Evolutionary conservation across 805 yeast genomes (phyloP).

Genomic region (Saturnispora ahearnii): DNA sequence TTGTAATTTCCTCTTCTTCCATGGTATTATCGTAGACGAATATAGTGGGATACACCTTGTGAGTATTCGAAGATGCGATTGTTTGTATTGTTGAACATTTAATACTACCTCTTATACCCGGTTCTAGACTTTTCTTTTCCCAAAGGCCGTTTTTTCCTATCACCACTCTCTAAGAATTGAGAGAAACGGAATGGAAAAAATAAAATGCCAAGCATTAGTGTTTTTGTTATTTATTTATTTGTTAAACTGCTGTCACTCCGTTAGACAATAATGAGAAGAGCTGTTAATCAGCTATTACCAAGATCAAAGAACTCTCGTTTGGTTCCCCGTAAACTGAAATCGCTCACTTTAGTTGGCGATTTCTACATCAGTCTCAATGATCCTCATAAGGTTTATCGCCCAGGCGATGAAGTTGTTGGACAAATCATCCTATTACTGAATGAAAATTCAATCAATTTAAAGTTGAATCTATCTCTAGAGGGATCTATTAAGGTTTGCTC

Average conservation of each 20-base stretch:
- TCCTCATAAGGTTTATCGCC: constrained; percentile 70
- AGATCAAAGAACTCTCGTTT: constrained; percentile 14
- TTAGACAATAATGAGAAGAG: constrained; percentile 35
- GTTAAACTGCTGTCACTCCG: not conserved
- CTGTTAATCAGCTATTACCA: constrained; percentile 40
- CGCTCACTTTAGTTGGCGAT: constrained; percentile 36
- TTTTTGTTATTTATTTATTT: not conserved
- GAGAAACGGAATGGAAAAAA: not conserved
- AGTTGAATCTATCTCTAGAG: constrained; percentile 42
- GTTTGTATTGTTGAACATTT: not conserved
- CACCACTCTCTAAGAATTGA: not conserved
- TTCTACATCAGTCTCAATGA: constrained; percentile 63
- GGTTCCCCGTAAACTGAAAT: constrained; percentile 15
- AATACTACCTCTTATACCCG: not conserved
- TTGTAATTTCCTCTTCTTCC: too few species aligned
- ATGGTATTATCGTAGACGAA: too few species aligned
- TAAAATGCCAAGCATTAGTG: constrained; percentile 5
- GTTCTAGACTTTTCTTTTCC: not conserved
- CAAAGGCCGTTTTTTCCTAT: not conserved
- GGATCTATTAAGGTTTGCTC: constrained; percentile 51
- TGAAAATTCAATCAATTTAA: constrained; percentile 45
- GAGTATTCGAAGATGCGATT: too few species aligned
- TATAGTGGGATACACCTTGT: not conserved
- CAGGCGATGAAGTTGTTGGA: constrained; percentile 70
- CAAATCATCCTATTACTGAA: constrained; percentile 48